Conservation (phyloP, 2,329 filamentous ascomycete species). For the Botryotinia convoluta region DNA sequence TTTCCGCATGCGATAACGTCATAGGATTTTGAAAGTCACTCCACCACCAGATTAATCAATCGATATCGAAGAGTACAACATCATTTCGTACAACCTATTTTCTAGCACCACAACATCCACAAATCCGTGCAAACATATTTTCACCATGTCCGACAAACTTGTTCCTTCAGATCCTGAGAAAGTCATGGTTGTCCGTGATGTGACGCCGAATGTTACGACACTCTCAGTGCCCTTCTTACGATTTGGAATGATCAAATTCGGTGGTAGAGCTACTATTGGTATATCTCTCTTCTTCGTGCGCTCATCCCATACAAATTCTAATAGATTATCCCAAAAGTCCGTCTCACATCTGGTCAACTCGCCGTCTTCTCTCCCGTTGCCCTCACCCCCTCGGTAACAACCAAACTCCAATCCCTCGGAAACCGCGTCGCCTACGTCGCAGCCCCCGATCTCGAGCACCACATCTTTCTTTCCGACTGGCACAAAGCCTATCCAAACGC, state of each 20-base stretch:
- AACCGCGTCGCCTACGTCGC: constrained; percentile 78
- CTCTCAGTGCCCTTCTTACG: constrained; percentile 82
- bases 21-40: neutral
- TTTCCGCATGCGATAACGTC: constrained; percentile 1
- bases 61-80: neutral
- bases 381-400: constrained; percentile 70
- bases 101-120: neutral
- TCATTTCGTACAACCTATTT: neutral
- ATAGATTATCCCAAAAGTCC: constrained; percentile 52
- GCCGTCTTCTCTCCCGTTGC: constrained; percentile 91
- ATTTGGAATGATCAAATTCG: constrained; percentile 75
- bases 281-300: constrained; percentile 33
- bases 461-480: constrained; percentile 90
- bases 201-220: constrained; percentile 76
- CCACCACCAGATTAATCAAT: neutral
- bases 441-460: constrained; percentile 87
- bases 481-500: constrained; percentile 73
- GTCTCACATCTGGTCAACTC: constrained; percentile 71
- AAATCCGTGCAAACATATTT: neutral
- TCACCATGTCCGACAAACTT: constrained; percentile 58
- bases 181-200: constrained; percentile 85
- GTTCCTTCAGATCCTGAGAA: constrained; percentile 70
- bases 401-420: constrained; percentile 63
- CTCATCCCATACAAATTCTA: constrained; percentile 5
- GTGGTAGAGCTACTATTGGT: constrained; percentile 85